Conservation (phyloP, 176 grass and related monocot genomes). For the Eremochloa ophiuroides region DNA sequence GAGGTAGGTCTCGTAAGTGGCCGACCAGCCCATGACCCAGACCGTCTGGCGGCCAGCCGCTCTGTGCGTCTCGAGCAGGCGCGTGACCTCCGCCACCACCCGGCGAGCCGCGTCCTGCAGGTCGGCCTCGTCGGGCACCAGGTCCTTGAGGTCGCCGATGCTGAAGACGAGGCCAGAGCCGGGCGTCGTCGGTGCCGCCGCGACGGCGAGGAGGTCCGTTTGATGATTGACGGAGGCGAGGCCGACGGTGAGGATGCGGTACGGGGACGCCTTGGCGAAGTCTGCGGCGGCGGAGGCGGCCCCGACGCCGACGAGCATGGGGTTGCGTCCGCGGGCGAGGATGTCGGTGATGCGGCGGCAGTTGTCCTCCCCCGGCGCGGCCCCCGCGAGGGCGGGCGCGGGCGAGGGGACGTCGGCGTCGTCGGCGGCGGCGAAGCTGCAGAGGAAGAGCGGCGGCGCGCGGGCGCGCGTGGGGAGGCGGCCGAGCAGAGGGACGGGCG, state of each 20-base stretch:
- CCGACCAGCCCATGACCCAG: conserved; percentile 90
- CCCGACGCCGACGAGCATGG: conserved; percentile 85
- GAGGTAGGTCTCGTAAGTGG: conserved; percentile 86
- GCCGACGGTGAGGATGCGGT: conserved; percentile 40
- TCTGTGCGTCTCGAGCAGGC: conserved; percentile 60
- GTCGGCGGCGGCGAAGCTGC: conserved; percentile 68
- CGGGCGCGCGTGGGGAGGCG: conserved; percentile 27
- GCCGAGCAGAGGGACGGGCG: conserved; percentile 45
- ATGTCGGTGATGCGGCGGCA: conserved; percentile 64
- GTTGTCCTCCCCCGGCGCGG: conserved; percentile 48
- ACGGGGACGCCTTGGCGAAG: conserved; percentile 36
- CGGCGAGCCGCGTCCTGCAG: conserved; percentile 35
- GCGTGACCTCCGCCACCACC: conserved; percentile 70
- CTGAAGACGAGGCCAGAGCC: conserved; percentile 51
- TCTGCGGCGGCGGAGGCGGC: conserved; percentile 58
- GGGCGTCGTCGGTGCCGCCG: not conserved
- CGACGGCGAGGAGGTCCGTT: no score
- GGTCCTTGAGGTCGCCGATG: conserved; percentile 74
- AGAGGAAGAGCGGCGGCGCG: conserved; percentile 82
- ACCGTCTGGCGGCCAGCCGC: not conserved
- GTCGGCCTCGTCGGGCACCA: conserved; percentile 36
- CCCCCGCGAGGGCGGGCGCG: conserved; percentile 18
- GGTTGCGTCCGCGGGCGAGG: conserved; percentile 66
- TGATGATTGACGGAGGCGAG: conserved; percentile 19
- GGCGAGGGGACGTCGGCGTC: conserved; percentile 53